Evolutionary conservation across 352 stramenopile genomes (phyloP).

Genomic region (Pythium aphanidermatum): DNA sequence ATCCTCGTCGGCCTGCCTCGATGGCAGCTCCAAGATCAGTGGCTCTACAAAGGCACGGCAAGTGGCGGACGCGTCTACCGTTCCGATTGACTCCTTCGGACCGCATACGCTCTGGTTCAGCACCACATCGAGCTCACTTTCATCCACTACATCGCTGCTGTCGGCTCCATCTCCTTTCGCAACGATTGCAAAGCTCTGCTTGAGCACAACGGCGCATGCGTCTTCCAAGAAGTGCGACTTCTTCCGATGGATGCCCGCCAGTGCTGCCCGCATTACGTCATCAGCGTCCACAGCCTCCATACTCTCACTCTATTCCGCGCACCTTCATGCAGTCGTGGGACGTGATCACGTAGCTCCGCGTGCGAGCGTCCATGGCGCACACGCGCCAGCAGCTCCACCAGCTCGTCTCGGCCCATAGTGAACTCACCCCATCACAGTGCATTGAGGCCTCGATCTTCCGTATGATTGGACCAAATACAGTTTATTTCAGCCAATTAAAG

Average conservation of each 20-base stretch:
- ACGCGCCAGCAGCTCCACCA: conserved; percentile 34
- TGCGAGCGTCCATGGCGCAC: conserved; percentile 21
- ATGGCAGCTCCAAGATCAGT: conserved; percentile 9
- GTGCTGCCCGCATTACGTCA: no score
- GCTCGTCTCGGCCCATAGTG: conserved; percentile 47
- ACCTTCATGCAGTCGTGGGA: conserved; percentile 29
- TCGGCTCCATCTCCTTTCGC: conserved; percentile 8
- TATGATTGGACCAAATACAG: neutral
- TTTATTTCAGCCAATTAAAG: conserved; percentile 1
- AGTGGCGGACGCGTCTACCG: conserved; percentile 12
- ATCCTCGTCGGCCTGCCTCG: neutral
- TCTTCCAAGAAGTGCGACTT: conserved; percentile 67
- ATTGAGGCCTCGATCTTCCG: neutral
- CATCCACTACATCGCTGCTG: conserved; percentile 1
- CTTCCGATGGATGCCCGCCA: conserved; percentile 52
- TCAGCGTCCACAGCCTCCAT: no score
- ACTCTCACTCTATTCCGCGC: no score
- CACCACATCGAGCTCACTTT: no score
- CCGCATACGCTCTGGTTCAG: no score
- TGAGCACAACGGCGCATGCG: conserved; percentile 43
- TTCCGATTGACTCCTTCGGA: neutral
- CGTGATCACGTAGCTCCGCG: conserved; percentile 11
- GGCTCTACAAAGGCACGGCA: conserved; percentile 21
- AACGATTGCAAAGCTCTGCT: conserved; percentile 5
- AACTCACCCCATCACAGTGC: no score